phyloP scores from a whole-genome alignment of 1,284 basidiomycete genomes.

The Anthracocystis panici-leucophaei region DNA sequence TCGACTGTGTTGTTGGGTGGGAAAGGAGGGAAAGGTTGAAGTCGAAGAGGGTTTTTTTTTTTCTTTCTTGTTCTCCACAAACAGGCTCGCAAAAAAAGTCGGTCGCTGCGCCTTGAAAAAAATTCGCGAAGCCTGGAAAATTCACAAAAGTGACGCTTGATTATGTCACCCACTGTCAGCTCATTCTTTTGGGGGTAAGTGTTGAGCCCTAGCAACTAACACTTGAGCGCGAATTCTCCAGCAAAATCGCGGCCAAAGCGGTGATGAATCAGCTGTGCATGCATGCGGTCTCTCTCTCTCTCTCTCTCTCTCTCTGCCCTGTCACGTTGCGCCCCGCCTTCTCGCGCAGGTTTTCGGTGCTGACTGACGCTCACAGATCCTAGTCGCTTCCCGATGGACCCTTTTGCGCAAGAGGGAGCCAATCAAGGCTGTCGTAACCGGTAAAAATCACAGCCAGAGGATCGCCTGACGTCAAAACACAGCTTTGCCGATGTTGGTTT shows the following conservation, averaged over 20 bases:
- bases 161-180: conserved; percentile 8
- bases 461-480: conserved; percentile 2
- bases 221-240: not conserved
- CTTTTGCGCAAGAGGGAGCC: not conserved
- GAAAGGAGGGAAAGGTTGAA: not conserved
- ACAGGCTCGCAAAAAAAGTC: conserved; percentile 2
- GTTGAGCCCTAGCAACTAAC: not conserved
- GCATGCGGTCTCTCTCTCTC: too few relatives aligned
- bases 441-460: not conserved
- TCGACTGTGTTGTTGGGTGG: not conserved
- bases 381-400: not conserved
- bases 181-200: not conserved
- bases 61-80: conserved; percentile 1
- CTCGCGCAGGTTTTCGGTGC: not conserved
- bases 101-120: not conserved
- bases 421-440: not conserved
- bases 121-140: conserved; percentile 4
- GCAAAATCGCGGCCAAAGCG: conserved; percentile 14
- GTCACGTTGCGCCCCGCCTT: conserved; percentile 16
- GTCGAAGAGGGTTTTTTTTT: not conserved
- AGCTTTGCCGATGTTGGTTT: not conserved
- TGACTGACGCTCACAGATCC: conserved; percentile 14
- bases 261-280: conserved; percentile 41
- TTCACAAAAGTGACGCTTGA: not conserved
- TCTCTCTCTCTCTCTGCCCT: conserved; percentile 1